Evolutionary conservation across 805 yeast species (phyloP), one percentile per base, ranked within the genome.

Genomic region (Pichia deserticola): DNA sequence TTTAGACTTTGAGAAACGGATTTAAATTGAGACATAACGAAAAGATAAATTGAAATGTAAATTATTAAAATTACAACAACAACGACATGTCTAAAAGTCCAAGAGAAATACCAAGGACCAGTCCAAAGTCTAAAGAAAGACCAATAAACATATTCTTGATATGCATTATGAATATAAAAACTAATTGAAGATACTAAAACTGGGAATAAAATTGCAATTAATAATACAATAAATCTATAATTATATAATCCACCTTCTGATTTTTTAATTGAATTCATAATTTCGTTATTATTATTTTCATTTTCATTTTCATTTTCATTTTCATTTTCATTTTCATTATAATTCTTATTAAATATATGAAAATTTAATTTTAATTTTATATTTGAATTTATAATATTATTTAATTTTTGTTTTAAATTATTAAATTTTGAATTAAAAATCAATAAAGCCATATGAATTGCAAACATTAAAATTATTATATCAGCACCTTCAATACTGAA

Each of bases 401-500:
- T 9, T 5, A 47, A 10, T n/a, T 36, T 36, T 32, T 34, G 29
- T 28, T 13, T 6, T 4, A 42, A 4, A 27, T 30, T 7, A 40
- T 11, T 32, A 15, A 37, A 12, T n/a, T 49, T 66, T 67, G 67
- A 28, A 67, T 72, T 70, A 64, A 87, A 86, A 5, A 89, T 84
- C 33, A 88, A 68, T 40, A 89, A 61, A 30, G 81, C 87, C 9
- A 92, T 84, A 66, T 89, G 96, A 13, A 89, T 66, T 1, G 97
- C 96, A 67, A 89, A 85, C 36, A 84, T 75, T 34, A 88, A 69
- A 47, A 89, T 89, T 15, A 93, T 89, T 36, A 88, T 61, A 65
- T 89, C 97, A 1, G 90, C 89, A 25, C 95, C 95, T 65, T 87
- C 95, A 12, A 86, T 84, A 27, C 88, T 75, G 38, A 82, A 73